These are phyloP conservation scores for Plasmodiophora brassicae DNA, from an alignment of 208 protist species.

Conservation along the genomic window DNA sequence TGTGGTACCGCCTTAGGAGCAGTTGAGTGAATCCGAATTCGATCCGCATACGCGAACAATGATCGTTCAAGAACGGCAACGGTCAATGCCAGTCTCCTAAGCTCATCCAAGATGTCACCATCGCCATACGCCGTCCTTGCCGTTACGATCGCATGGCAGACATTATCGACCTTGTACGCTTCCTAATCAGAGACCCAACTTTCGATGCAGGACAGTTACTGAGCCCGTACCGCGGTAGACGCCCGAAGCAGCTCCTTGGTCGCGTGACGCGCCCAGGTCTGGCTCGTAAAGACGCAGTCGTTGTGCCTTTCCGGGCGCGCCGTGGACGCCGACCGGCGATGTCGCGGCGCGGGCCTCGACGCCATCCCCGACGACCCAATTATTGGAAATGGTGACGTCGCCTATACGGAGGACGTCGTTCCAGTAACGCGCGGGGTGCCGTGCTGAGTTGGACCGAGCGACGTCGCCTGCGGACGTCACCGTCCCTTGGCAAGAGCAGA, in stretches of 20 bases:
- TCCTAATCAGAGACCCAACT: neutral
- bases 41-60: conserved; percentile 10
- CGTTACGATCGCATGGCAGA: neutral
- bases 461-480: too few species aligned
- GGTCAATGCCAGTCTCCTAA: neutral
- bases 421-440: too few species aligned
- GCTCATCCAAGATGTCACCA: neutral
- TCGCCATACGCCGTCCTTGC: neutral
- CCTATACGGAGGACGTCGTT: too few species aligned
- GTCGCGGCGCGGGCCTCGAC: too few species aligned
- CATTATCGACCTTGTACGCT: neutral
- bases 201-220: neutral
- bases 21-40: neutral
- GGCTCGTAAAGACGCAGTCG: neutral
- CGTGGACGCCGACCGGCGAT: too few species aligned
- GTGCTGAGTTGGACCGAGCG: too few species aligned
- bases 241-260: conserved; percentile 24
- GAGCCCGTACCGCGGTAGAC: neutral
- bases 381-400: too few species aligned
- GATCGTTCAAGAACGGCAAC: neutral
- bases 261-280: neutral
- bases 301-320: too few species aligned
- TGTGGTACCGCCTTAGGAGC: too few species aligned
- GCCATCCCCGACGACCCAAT: too few species aligned
- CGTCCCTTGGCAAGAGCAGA: too few species aligned